Conservation (phyloP, 2,329 filamentous ascomycete genomes). For the Laburnicola sp. region DNA sequence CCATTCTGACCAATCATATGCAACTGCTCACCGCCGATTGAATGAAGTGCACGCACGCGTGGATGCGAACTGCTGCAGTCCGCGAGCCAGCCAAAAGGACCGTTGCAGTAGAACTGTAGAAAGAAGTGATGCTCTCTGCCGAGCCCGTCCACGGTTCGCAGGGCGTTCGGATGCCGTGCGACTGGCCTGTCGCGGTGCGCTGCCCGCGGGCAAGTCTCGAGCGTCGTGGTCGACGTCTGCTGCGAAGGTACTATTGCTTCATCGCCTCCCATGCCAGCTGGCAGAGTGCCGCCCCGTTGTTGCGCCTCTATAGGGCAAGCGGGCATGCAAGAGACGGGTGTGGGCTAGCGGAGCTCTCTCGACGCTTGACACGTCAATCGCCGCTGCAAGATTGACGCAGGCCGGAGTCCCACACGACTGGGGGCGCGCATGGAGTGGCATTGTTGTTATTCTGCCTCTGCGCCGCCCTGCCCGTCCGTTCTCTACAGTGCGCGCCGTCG, state of each 20-base stretch:
- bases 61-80: constrained; percentile 35
- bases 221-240: constrained; percentile 14
- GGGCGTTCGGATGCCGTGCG: constrained; percentile 19
- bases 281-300: constrained; percentile 36
- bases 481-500: constrained; percentile 15
- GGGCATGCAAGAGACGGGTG: constrained; percentile 34
- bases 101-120: not conserved
- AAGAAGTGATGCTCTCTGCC: constrained; percentile 20
- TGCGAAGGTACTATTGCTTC: constrained; percentile 21
- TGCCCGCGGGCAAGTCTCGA: constrained; percentile 16
- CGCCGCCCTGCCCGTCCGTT: constrained; percentile 30
- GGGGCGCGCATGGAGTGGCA: constrained; percentile 37
- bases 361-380: constrained; percentile 44
- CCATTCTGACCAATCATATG: constrained; percentile 32
- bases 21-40: constrained; percentile 41
- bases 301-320: constrained; percentile 31
- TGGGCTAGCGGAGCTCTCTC: constrained; percentile 38
- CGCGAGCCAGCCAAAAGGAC: constrained; percentile 13
- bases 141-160: constrained; percentile 32
- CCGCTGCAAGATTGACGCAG: constrained; percentile 47
- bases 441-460: constrained; percentile 34
- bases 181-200: constrained; percentile 24
- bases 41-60: constrained; percentile 21
- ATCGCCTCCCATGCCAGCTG: constrained; percentile 42
- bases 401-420: constrained; percentile 38